Evolutionary conservation across 352 stramenopile species (phyloP), one percentile per base, ranked within the genome.

Genomic region (Globisporangium cystogenes): DNA sequence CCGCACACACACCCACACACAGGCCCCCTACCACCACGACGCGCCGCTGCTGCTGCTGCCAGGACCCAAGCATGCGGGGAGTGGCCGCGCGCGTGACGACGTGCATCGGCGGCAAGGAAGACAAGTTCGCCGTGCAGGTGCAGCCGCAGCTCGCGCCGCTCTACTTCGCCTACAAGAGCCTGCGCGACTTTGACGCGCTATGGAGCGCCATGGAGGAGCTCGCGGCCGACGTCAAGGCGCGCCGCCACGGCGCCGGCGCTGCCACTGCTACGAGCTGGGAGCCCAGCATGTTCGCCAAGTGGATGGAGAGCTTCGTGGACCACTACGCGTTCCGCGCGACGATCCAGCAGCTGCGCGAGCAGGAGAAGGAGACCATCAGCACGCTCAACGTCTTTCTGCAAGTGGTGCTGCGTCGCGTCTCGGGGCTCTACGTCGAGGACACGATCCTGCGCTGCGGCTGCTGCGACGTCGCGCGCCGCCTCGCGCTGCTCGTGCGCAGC

Each of bases 101-200:
- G 15, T 92, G 82, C 53, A 85, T 92, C 57, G 82, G 82, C 53
- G 82, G 82, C 59, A 87, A 87, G 53, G 70, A 89, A 44, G 82
- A 89, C 40, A 84, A 73, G 48, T 92, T 88, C 55, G 82, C 82
- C 8, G 72, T 92, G 37, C 74, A 85, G 61, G 68, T 90, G 43
- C 52, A 66, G 40, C 64, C 72, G 4, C 43, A 59, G 18, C 56
- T 74, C 26, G 70, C 68, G 16, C 65, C 54, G 16, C 57, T 66
- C 20, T 90, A 90, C 68, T 92, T 88, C 62, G 79, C 88, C 35
- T 92, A 92, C 73, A 90, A 90, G 73, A 86, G 66, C 21, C 67
- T 90, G 65, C 55, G 48, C 62, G 79, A 92, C 46, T 92, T 92
- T 42, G 71, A 89, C 46, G 72, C 70, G 44, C 68, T 92, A 0